Evolutionary conservation across 2,329 filamentous ascomycete genomes (phyloP), one percentile per base, ranked within the genome.

Genomic region (Phialemoniopsis sp.): DNA sequence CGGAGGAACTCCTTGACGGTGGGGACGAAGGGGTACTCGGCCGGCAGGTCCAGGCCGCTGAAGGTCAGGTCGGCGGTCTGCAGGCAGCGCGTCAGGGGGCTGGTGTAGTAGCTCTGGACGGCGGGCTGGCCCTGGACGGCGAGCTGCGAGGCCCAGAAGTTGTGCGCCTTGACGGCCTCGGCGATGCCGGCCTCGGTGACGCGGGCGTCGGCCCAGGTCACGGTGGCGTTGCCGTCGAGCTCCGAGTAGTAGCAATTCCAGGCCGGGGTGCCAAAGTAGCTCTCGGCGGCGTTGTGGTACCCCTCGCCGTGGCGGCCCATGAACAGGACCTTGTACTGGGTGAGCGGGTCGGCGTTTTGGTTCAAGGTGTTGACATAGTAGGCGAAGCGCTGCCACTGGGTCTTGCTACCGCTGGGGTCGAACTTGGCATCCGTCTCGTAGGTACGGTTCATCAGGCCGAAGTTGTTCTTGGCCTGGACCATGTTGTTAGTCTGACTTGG

Each of bases 221-320:
- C 62, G 3, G 80, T 85, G 34, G 64, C 72, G 51, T 87, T 84
- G 46, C 83, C 82, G 29, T 83, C 73, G 2, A 72, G 67, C 43
- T 76, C 67, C 5, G 76, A 72, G 80, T 80, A 87, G 64, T 86
- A 85, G 57, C 78, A 43, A 54, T 87, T 82, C 83, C 82, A 87
- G 3, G 76, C 78, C 2, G 78, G 73, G 0, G 81, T 86, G 34
- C 82, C 82, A 48, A 84, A 87, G 55, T 70, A 82, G 19, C 67
- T 65, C 58, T 86, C 79, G 13, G 82, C 82, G 7, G 69, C 70
- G 46, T 80, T 81, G 46, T 80, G 76, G 49, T 65, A 78, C 12
- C 84, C 84, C 58, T 88, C 74, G 16, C 84, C 85, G 53, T 88
- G 85, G 30, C 85, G 77, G 4, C 77, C 82, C 57, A 86, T 68